Conservation (phyloP, 164 flowering plant genomes). For the Chloranthus sessilifolius region DNA sequence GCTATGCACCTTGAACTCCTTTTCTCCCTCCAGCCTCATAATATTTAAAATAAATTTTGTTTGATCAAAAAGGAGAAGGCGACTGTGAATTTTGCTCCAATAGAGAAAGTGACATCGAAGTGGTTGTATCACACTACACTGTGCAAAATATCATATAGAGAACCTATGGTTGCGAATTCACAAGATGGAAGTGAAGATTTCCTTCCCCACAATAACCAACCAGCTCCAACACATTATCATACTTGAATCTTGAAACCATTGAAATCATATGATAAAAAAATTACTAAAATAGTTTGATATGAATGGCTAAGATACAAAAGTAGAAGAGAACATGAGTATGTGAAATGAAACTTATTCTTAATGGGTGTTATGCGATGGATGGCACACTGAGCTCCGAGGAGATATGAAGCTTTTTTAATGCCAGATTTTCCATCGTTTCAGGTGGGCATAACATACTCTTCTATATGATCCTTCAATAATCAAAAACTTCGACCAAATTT, state of each 20-base stretch:
- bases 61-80: too few species aligned
- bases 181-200: constrained; percentile 77
- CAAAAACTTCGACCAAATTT: constrained; percentile 80
- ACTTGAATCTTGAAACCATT: constrained; percentile 74
- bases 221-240: constrained; percentile 82
- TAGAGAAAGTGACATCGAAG: too few species aligned
- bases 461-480: constrained; percentile 99
- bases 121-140: constrained; percentile 62
- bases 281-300: constrained; percentile 1
- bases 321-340: too few species aligned
- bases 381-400: too few species aligned
- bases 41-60: too few species aligned
- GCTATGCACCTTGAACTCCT: constrained; percentile 96
- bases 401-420: constrained; percentile 88
- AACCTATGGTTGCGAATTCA: constrained; percentile 95
- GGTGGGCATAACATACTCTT: constrained; percentile 76
- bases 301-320: background rate
- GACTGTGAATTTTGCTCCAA: too few species aligned
- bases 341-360: too few species aligned
- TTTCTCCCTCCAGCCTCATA: constrained; percentile 52
- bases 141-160: constrained; percentile 90
- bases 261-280: constrained; percentile 42
- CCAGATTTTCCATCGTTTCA: constrained; percentile 54
- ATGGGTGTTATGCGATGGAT: too few species aligned
- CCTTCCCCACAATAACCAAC: constrained; percentile 93